Conservation (phyloP, 176 grass and related monocot species). For the Musa schizocarpa region DNA sequence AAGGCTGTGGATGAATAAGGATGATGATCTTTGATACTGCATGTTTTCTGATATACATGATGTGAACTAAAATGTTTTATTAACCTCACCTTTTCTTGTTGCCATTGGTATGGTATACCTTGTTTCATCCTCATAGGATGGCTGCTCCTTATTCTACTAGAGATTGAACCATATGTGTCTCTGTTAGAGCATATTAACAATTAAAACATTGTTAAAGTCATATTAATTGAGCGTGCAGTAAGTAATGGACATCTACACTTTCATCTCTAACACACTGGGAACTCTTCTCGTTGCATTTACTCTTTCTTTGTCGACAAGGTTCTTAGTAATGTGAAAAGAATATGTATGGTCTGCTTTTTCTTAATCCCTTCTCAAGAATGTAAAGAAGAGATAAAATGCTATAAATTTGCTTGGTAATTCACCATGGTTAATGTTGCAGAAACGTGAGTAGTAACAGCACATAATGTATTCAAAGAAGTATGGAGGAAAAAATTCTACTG, state of each 20-base stretch:
- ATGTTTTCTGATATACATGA: not conserved
- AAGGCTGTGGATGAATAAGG: not conserved
- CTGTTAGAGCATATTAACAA: too few species aligned
- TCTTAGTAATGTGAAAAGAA: not conserved
- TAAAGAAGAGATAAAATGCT: not conserved
- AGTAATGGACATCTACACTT: too few species aligned
- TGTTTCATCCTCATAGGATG: too few species aligned
- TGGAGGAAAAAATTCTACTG: conserved; percentile 4
- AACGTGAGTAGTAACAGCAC: conserved; percentile 14
- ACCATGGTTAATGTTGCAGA: conserved; percentile 9
- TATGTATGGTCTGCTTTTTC: not conserved
- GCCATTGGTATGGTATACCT: too few species aligned
- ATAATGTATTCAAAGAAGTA: conserved; percentile 21
- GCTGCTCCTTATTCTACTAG: too few species aligned
- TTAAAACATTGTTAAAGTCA: too few species aligned
- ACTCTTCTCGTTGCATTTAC: too few species aligned
- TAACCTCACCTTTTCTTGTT: not conserved
- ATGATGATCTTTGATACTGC: not conserved
- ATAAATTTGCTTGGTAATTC: not conserved
- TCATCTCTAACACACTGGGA: too few species aligned
- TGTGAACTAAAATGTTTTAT: not conserved
- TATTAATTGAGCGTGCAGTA: too few species aligned
- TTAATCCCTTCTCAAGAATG: not conserved
- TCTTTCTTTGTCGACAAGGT: too few species aligned
- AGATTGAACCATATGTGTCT: too few species aligned